These are phyloP conservation scores for Trametes cinnabarina DNA, from an alignment of 768 basidiomycete species.

Conservation along the genomic window DNA sequence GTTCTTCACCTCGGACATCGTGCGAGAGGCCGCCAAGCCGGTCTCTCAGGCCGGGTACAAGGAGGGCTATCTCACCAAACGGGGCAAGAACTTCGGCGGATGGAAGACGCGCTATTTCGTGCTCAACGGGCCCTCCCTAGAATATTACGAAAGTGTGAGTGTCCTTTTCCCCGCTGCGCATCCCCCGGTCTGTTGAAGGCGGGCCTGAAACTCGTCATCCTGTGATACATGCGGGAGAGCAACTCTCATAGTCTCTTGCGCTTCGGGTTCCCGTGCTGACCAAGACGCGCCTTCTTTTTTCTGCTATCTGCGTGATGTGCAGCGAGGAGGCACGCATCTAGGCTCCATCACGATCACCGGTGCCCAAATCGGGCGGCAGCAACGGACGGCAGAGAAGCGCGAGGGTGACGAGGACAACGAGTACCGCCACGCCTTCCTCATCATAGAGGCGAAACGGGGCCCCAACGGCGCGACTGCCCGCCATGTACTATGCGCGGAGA, in stretches of 20 bases:
- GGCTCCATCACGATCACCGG: constrained; percentile 89
- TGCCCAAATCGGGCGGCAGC: constrained; percentile 95
- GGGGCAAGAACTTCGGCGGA: constrained; percentile 96
- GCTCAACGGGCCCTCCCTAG: constrained; percentile 82
- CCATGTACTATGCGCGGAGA: constrained; percentile 96
- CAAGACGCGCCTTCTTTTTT: neutral
- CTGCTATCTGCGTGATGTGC: constrained; percentile 24
- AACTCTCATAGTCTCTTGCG: constrained; percentile 12
- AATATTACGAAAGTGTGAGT: constrained; percentile 95
- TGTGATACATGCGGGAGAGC: neutral
- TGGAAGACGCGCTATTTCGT: constrained; percentile 98
- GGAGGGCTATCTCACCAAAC: constrained; percentile 93
- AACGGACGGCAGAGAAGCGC: constrained; percentile 53
- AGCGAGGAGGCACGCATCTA: constrained; percentile 89
- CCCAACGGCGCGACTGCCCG: constrained; percentile 69
- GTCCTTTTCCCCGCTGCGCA: constrained; percentile 2
- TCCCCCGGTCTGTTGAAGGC: neutral
- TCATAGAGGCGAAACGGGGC: constrained; percentile 83
- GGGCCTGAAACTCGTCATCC: constrained; percentile 1
- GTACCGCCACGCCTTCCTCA: constrained; percentile 95
- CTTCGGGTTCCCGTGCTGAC: constrained; percentile 7
- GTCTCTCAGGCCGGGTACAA: constrained; percentile 83
- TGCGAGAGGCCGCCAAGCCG: constrained; percentile 71
- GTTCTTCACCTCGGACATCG: constrained; percentile 89
- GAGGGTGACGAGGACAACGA: constrained; percentile 83